Evolutionary conservation across 495 filamentous ascomycete species (phyloP).

Genomic region (Penicillium arizonense): DNA sequence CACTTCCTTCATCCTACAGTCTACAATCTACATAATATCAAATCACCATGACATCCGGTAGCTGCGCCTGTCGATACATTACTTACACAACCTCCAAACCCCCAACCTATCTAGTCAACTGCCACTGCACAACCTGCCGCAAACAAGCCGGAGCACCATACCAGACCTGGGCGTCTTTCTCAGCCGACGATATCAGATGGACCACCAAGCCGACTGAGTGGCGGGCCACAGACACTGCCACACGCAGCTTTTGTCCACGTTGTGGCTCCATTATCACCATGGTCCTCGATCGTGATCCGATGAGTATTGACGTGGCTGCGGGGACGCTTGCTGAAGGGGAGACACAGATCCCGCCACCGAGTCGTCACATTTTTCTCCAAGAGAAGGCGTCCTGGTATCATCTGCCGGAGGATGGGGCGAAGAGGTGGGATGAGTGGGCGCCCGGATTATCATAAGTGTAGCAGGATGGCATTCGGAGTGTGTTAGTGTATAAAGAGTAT

Average conservation of each 20-base stretch:
- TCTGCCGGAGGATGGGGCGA: constrained; percentile 24
- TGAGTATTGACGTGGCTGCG: constrained; percentile 18
- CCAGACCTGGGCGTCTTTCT: constrained; percentile 23
- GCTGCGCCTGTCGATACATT: constrained; percentile 28
- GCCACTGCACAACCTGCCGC: constrained; percentile 30
- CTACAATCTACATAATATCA: constrained; percentile 5
- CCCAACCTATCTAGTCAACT: constrained; percentile 21
- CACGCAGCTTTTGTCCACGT: constrained; percentile 26
- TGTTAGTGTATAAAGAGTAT: background rate
- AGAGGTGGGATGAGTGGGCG: constrained; percentile 9
- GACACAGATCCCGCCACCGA: constrained; percentile 8
- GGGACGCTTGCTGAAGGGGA: constrained; percentile 25
- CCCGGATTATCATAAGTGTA: background rate
- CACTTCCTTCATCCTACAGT: background rate
- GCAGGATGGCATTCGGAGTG: background rate
- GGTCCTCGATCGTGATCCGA: constrained; percentile 12
- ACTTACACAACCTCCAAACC: constrained; percentile 16
- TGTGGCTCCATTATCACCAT: constrained; percentile 32
- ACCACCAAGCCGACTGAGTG: constrained; percentile 14
- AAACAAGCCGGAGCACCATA: constrained; percentile 32
- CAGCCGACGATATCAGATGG: constrained; percentile 20
- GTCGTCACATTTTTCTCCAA: constrained; percentile 27
- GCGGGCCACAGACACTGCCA: constrained; percentile 18
- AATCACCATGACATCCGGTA: constrained; percentile 19
- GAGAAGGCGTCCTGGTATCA: constrained; percentile 30